Base-by-base conservation (phyloP, 768 basidiomycete genomes). In the Pilatotrama ljubarskyi region DNA sequence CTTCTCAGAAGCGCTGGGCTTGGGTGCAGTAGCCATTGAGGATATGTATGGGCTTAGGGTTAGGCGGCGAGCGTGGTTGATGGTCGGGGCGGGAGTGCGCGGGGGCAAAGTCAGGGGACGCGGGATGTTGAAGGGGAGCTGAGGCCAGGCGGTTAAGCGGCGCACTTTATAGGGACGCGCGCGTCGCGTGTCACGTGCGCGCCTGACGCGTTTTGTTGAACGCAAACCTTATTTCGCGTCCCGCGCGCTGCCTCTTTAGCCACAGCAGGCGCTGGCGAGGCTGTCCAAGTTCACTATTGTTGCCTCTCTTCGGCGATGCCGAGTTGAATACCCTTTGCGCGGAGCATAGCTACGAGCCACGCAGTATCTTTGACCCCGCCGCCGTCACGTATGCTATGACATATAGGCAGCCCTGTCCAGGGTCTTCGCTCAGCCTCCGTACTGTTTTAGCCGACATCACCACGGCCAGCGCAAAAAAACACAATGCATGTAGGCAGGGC, bases 131-230 rank as follows among this genome's bases (percentile, higher is more conserved):
- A 53, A 47, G 59, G 54, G 55, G 42, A 59, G 52, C 32, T 55
- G 64, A 13, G 38, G 42, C 29, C 14, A 46, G 54, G 50, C 25
- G 38, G 29, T 25, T 29, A 52, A 38, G 42, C 55, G 57, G 60
- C 60, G 58, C 50, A 32, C 26, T 68, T 62, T 71, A 71, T 71
- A 71, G 48, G 24, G 44, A 55, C 50, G 47, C 48, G 66, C 70
- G 70, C 68, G 70, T 63, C 63, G 63, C 55, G 56, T 25, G 57
- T 68, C 70, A 71, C 70, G 68, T 71, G 70, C 22, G 42, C 43
- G 35, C 63, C 50, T n/a, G 50, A 67, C 70, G 70, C 70, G 70
- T 68, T 62, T 64, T 68, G 70, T 69, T 69, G 64, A 71, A 62
- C 59, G 65, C 60, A 60, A 68, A 70, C 67, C 64, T 65, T 70